Percentiles rank a stretch among this genome's conserved stretches.
phyloP scores from a whole-genome alignment of 495 filamentous ascomycete genomes.

The Lophiostoma macrostomum region DNA sequence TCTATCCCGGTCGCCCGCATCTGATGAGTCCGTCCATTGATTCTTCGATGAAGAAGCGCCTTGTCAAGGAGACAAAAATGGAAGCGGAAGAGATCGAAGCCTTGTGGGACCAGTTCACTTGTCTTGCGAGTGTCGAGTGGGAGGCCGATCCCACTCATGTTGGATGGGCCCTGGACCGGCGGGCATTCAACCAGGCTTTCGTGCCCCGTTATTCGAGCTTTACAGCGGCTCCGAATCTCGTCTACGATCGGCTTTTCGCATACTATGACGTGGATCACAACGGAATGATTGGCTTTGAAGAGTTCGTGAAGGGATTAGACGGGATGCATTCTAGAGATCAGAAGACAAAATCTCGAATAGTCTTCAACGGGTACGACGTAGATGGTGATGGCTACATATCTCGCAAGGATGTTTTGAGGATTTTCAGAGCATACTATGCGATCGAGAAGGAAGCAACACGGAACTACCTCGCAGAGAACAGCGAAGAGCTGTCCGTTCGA shows the following conservation, averaged over 20 bases:
- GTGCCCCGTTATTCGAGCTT: conserved; percentile 74
- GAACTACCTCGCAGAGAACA: conserved; percentile 66
- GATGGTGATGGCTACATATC: conserved; percentile 85
- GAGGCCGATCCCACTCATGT: conserved; percentile 74
- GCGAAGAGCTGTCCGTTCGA: conserved; percentile 65
- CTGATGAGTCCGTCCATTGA: conserved; percentile 62
- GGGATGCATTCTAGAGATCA: conserved; percentile 56
- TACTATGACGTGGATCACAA: conserved; percentile 92
- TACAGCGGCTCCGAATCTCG: conserved; percentile 76
- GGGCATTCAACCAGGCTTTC: conserved; percentile 87
- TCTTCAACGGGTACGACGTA: conserved; percentile 89
- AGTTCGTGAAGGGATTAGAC: conserved; percentile 81
- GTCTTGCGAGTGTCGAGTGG: conserved; percentile 83
- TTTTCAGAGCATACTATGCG: conserved; percentile 87
- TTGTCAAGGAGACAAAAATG: conserved; percentile 70
- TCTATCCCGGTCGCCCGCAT: conserved; percentile 84
- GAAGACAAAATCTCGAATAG: conserved; percentile 59
- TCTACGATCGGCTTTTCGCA: conserved; percentile 93
- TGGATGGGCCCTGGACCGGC: conserved; percentile 79
- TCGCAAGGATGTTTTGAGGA: conserved; percentile 82
- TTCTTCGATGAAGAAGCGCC: conserved; percentile 55
- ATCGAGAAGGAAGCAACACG: conserved; percentile 79
- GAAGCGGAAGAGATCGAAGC: conserved; percentile 84
- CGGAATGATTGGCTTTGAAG: conserved; percentile 87
- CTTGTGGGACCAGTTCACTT: conserved; percentile 94